These are phyloP conservation scores for Verticillium isaacii DNA, from an alignment of 2,329 filamentous ascomycete genomes.

Conservation along the genomic window DNA sequence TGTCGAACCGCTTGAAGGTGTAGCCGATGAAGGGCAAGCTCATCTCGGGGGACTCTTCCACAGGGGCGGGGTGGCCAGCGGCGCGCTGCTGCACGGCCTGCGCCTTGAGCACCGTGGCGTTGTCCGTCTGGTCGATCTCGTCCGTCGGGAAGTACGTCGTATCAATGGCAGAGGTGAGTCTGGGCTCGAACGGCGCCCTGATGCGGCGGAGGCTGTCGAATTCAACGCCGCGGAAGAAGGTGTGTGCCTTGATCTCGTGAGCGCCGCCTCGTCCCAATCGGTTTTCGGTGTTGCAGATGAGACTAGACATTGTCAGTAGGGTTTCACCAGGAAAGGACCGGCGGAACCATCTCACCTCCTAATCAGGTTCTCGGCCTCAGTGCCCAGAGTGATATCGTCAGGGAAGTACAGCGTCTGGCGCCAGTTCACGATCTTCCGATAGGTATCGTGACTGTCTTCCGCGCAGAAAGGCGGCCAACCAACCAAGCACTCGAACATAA, in stretches of 20 bases:
- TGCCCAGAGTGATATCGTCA: conserved; percentile 83
- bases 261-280: conserved; percentile 84
- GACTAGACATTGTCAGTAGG: conserved; percentile 43
- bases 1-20: conserved; percentile 94
- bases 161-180: conserved; percentile 87
- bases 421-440: conserved; percentile 99
- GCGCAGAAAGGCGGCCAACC: conserved; percentile 99
- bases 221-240: conserved; percentile 95
- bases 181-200: conserved; percentile 92
- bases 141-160: conserved; percentile 99
- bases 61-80: conserved; percentile 24
- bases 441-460: conserved; percentile 95
- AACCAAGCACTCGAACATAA: conserved; percentile 99
- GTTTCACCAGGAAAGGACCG: not conserved
- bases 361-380: conserved; percentile 88
- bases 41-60: conserved; percentile 86
- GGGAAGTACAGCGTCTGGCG: conserved; percentile 93
- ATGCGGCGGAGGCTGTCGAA: conserved; percentile 92
- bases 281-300: conserved; percentile 91
- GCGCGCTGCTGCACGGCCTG: conserved; percentile 70
- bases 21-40: conserved; percentile 94
- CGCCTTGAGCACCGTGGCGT: conserved; percentile 78
- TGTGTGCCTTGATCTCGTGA: conserved; percentile 86
- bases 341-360: conserved; percentile 59
- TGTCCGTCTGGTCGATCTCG: conserved; percentile 96